phyloP scores from a whole-genome alignment of 257 asterid genomes.

The Capsicum pubescens region DNA sequence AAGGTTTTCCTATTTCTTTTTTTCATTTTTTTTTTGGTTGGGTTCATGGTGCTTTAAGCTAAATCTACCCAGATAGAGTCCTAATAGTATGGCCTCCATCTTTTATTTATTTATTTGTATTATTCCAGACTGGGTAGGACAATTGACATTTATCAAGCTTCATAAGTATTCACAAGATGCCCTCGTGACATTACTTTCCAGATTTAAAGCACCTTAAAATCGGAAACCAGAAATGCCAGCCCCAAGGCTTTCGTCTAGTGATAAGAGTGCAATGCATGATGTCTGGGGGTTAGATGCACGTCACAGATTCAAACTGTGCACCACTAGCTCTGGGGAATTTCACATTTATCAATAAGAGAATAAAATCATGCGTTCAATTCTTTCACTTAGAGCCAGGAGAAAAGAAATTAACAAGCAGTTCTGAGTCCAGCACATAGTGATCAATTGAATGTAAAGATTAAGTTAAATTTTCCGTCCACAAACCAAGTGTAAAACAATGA shows the following conservation, averaged over 20 bases:
- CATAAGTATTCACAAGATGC: background rate
- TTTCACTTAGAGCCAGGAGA: slow-evolving; percentile 10
- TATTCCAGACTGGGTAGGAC: background rate
- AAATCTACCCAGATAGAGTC: background rate
- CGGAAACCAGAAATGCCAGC: background rate
- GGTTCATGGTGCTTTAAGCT: background rate
- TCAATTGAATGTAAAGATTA: background rate
- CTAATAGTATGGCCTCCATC: background rate
- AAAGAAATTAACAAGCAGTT: background rate
- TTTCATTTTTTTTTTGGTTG: background rate
- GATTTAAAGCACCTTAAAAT: background rate
- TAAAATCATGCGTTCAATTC: background rate
- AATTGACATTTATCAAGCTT: background rate
- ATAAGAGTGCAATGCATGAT: background rate
- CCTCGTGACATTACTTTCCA: background rate
- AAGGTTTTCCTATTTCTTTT: background rate
- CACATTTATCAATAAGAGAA: background rate
- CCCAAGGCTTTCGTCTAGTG: background rate
- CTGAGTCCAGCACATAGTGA: background rate
- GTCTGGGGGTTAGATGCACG: background rate
- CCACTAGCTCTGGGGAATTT: background rate
- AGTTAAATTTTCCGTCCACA: background rate
- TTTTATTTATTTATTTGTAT: background rate
- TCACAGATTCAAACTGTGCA: background rate
- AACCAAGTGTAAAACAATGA: background rate